These are phyloP conservation scores for Leptodermis oblonga DNA, from an alignment of 257 asterid genomes.

Conservation along the genomic window DNA sequence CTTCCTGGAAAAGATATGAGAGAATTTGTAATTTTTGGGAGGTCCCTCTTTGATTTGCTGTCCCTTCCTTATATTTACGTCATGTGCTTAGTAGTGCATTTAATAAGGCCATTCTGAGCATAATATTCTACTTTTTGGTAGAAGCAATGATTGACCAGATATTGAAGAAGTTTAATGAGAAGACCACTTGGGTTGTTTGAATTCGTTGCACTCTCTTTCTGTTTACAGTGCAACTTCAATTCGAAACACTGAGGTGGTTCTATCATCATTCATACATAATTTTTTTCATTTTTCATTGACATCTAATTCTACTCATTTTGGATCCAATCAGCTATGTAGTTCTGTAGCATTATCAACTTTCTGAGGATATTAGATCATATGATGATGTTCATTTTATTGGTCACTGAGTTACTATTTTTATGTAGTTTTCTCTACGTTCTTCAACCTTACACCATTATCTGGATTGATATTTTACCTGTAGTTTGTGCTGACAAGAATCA, in stretches of 20 bases:
- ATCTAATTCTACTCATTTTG: background rate
- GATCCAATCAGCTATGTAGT: background rate
- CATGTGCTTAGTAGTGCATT: background rate
- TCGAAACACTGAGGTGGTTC: background rate
- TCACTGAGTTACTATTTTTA: background rate
- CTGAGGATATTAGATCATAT: background rate
- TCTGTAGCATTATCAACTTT: background rate
- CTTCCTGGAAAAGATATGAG: background rate
- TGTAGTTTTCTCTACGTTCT: background rate
- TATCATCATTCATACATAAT: background rate
- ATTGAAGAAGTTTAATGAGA: background rate
- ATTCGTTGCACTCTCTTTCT: background rate
- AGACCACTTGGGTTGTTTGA: background rate
- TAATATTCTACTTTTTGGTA: background rate
- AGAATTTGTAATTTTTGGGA: background rate
- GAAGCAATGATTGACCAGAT: background rate
- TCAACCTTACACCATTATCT: background rate
- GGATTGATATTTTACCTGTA: slow-evolving; percentile 30
- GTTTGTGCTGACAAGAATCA: slow-evolving; percentile 88
- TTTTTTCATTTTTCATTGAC: background rate
- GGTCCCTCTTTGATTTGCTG: background rate
- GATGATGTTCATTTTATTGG: background rate
- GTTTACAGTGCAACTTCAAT: background rate
- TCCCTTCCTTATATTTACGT: background rate
- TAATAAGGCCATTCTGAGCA: background rate